These are phyloP conservation scores for Leptomonas pyrrhocoris DNA, from an alignment of 208 protist species.

Conservation along the genomic window DNA sequence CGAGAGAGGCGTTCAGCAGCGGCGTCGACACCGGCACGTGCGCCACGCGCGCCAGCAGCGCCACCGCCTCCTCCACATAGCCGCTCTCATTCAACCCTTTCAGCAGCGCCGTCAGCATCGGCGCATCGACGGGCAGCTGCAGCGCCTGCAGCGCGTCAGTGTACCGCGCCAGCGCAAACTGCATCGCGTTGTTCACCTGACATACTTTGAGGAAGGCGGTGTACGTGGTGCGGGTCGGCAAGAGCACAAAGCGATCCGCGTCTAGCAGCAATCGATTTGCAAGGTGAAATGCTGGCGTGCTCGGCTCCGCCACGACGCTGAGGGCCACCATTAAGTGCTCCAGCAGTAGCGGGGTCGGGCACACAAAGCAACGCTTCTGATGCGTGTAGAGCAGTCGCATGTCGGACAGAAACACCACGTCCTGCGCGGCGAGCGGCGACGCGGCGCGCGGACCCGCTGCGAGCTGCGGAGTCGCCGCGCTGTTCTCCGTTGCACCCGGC, in stretches of 20 bases:
- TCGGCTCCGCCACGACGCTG: constrained; percentile 35
- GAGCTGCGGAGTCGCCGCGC: not conserved
- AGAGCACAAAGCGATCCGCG: constrained; percentile 72
- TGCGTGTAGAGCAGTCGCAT: constrained; percentile 82
- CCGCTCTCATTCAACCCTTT: constrained; percentile 78
- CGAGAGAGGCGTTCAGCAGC: constrained; percentile 81
- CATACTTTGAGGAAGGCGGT: constrained; percentile 84
- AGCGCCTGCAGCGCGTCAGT: constrained; percentile 68
- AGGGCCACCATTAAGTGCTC: constrained; percentile 84
- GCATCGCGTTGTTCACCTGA: constrained; percentile 71
- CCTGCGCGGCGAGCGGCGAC: constrained; percentile 19
- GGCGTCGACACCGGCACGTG: constrained; percentile 73
- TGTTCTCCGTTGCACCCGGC: not conserved
- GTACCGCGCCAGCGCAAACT: constrained; percentile 69
- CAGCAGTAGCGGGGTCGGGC: constrained; percentile 68
- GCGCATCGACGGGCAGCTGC: constrained; percentile 67
- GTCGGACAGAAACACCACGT: constrained; percentile 63
- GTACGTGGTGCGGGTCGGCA: constrained; percentile 85
- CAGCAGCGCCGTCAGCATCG: constrained; percentile 77
- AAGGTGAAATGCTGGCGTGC: constrained; percentile 56
- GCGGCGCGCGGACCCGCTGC: not conserved
- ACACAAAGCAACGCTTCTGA: constrained; percentile 58
- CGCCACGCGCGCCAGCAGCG: constrained; percentile 63
- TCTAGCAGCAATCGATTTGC: constrained; percentile 82
- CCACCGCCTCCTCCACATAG: constrained; percentile 81